Percentiles rank a stretch among this genome's conserved stretches.
Conservation (phyloP, 139 green algal species). For the Closterium sp. region DNA sequence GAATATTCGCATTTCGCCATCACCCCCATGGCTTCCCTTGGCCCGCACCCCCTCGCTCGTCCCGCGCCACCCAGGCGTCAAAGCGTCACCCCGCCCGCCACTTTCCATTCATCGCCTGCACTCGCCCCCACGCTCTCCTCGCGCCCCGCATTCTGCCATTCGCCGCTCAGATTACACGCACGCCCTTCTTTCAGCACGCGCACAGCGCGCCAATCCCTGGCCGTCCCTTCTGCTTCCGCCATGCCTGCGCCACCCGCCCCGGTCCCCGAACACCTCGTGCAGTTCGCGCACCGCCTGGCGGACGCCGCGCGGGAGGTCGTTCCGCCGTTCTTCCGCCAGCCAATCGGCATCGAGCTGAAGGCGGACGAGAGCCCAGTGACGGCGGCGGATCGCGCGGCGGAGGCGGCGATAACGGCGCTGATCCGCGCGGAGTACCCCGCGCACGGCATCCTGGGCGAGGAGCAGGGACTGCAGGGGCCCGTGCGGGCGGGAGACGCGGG, state of each 20-base stretch:
- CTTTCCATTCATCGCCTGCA: background rate
- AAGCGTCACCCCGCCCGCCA: background rate
- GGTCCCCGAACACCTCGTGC: background rate
- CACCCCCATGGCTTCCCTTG: background rate
- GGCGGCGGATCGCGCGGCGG: constrained; percentile 4
- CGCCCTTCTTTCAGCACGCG: background rate
- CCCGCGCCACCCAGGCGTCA: background rate
- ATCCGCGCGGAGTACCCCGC: constrained; percentile 11
- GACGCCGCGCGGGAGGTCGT: constrained; percentile 73
- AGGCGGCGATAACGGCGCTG: background rate
- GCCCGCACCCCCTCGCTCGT: background rate
- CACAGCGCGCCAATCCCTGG: background rate
- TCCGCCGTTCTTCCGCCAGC: constrained; percentile 72
- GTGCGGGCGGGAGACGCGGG: no score
- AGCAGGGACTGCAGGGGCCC: constrained; percentile 4
- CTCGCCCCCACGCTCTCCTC: background rate
- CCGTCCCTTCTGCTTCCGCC: background rate
- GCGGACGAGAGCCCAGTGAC: constrained; percentile 68
- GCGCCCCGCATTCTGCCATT: background rate
- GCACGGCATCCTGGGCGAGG: constrained; percentile 33
- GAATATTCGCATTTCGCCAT: background rate
- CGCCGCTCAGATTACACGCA: background rate
- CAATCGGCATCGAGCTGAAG: constrained; percentile 77
- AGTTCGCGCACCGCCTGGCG: constrained; percentile 70
- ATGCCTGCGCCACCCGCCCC: background rate